Evolutionary conservation across 257 asterid genomes (phyloP), one percentile per base, ranked within the genome.

Genomic region (Solanum ahanhuiri): DNA sequence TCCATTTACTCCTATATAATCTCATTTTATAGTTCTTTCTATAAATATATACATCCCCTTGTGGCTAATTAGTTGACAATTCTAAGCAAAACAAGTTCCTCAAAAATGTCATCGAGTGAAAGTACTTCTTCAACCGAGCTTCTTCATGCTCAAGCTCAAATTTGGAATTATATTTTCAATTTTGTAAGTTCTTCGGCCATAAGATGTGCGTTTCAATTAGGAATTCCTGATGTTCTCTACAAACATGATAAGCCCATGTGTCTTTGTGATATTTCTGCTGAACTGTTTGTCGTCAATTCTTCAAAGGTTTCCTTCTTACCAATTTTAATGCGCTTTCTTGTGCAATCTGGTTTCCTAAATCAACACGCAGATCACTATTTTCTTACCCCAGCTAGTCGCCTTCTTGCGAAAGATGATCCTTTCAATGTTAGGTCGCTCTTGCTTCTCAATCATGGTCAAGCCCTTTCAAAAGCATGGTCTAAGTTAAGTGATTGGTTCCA

Each of bases 81-180:
- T 64, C 17, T 64, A 12, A 25, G 22, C 9, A 67, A 67, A 28
- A 12, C 3, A 72, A 72, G 48, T 72, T 22, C 48, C 23, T 34
- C 2, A 9, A 3, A 72, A 34, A 72, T 72, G 81, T 9, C 30
- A 72, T 5, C 43, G 4, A 72, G 51, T 3, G 81, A 72, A 9
- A 20, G 30, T 18, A 4, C 17, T 30, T 67, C n/a, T 28, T 67
- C n/a, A 14, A 34, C 0, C 66, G 22, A 67, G 35, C 76, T 85
- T 85, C 86, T 86, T 30, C 39, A 76, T n/a, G 89, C 90, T 30
- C 87, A 86, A 86, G 86, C 86, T 18, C 86, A 86, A 17, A 37
- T 86, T 1, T 86, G 89, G 86, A 85, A 86, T 57, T 88, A 88
- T 81, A 83, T 70, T 18, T 76, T 88, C 63, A 70, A 86, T 30